A percentile compares a stretch with the other conserved stretches of the same genome.
phyloP scores from a whole-genome alignment of 345 rosid genomes.

The Hibiscus mutabilis region DNA sequence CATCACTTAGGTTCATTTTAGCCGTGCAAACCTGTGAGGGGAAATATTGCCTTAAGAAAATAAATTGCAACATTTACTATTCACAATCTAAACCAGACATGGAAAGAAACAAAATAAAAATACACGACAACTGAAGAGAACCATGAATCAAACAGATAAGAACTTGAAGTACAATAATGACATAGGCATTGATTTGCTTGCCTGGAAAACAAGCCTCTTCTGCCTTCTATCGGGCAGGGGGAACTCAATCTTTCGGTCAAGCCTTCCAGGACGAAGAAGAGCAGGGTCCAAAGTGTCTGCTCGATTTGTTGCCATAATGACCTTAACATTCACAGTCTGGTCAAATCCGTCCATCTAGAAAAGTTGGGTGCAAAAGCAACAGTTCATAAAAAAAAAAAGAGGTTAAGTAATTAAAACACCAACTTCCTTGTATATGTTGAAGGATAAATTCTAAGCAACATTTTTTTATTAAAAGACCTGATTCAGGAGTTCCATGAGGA shows the following conservation, averaged over 20 bases:
- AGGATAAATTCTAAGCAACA: neutral
- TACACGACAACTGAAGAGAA: neutral
- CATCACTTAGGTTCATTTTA: slow-evolving; percentile 93
- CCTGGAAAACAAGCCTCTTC: slow-evolving; percentile 99
- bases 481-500: slow-evolving; percentile 92
- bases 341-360: slow-evolving; percentile 85
- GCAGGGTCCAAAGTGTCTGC: slow-evolving; percentile 99
- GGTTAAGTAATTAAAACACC: neutral
- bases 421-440: neutral
- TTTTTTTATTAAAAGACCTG: slow-evolving; percentile 38
- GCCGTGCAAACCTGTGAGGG: slow-evolving; percentile 82
- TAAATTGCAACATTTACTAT: neutral
- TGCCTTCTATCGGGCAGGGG: slow-evolving; percentile 97
- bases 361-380: neutral
- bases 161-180: neutral
- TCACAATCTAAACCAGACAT: slow-evolving; percentile 3
- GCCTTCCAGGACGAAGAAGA: slow-evolving; percentile 95
- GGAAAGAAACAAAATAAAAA: neutral
- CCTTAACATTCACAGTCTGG: slow-evolving; percentile 95
- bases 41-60: neutral
- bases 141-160: no score
- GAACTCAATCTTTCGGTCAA: slow-evolving; percentile 89
- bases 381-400: neutral
- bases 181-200: slow-evolving; percentile 7
- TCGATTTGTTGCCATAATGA: slow-evolving; percentile 95